A percentile compares a stretch with the other conserved stretches of the same genome.
These are phyloP conservation scores for Suhomyces tanzawaensis DNA, from an alignment of 805 yeast species.

Conservation along the genomic window DNA sequence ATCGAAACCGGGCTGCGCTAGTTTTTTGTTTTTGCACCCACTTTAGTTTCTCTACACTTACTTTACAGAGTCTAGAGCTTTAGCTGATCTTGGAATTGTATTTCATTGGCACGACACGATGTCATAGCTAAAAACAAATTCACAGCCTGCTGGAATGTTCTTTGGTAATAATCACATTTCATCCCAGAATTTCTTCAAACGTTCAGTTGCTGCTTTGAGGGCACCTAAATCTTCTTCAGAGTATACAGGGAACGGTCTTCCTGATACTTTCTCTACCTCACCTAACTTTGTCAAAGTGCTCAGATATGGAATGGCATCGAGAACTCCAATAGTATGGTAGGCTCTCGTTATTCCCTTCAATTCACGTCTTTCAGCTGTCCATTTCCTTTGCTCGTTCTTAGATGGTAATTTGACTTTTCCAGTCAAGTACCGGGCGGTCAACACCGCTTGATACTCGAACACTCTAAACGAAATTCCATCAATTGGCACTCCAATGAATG, in stretches of 20 bases:
- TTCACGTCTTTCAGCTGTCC: constrained; percentile 38
- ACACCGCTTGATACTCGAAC: constrained; percentile 62
- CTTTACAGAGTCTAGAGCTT: no score
- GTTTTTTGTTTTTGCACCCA: constrained; percentile 3
- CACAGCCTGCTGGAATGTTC: no score
- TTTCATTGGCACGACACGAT: no score
- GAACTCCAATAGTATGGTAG: constrained; percentile 40
- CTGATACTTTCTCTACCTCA: constrained; percentile 12
- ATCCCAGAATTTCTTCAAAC: constrained; percentile 21
- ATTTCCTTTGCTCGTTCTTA: constrained; percentile 42
- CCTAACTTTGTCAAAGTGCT: constrained; percentile 17
- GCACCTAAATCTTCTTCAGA: constrained; percentile 15
- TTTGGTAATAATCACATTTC: constrained; percentile 12
- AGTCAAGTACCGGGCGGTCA: constrained; percentile 60
- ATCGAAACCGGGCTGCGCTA: constrained; percentile 64
- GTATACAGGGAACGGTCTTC: constrained; percentile 23
- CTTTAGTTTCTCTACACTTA: neutral
- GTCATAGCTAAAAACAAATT: neutral
- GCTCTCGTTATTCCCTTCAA: constrained; percentile 40
- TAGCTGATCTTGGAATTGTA: no score
- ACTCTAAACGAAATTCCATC: constrained; percentile 62
- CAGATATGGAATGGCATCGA: constrained; percentile 16
- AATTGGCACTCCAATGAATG: constrained; percentile 60
- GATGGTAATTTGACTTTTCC: constrained; percentile 54
- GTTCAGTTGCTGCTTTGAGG: constrained; percentile 15